phyloP scores from a whole-genome alignment of 371 early-diverging fungal species.

The Zychaea mexicana region DNA sequence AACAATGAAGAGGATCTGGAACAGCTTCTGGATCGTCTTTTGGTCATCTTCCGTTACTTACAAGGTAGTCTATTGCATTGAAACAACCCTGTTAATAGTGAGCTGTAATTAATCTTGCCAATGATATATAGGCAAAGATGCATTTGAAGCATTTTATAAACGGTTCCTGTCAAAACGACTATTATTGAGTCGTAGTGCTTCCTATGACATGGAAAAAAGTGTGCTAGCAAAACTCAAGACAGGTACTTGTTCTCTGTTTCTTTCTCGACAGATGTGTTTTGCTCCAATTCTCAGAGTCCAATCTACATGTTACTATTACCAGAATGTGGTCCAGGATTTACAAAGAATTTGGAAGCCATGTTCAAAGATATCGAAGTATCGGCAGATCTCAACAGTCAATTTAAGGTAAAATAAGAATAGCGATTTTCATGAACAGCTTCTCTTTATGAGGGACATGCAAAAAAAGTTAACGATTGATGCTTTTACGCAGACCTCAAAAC shows the following conservation, averaged over 20 bases:
- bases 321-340: slow-evolving; percentile 91
- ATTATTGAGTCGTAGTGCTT: slow-evolving; percentile 73
- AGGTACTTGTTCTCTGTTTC: slow-evolving; percentile 37
- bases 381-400: slow-evolving; percentile 60
- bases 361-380: slow-evolving; percentile 89
- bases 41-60: slow-evolving; percentile 87
- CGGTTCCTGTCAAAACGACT: slow-evolving; percentile 88
- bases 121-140: slow-evolving; percentile 79
- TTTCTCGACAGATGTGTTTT: no score
- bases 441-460: no score
- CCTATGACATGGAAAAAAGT: slow-evolving; percentile 81
- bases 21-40: slow-evolving; percentile 61
- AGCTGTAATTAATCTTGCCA: no score
- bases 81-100: no score
- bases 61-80: slow-evolving; percentile 58
- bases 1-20: slow-evolving; percentile 70
- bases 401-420: slow-evolving; percentile 41
- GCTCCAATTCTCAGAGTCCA: no score
- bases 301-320: slow-evolving; percentile 8
- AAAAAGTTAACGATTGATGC: neutral
- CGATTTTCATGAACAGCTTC: no score
- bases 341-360: slow-evolving; percentile 92
- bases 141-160: slow-evolving; percentile 96
- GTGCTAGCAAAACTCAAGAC: slow-evolving; percentile 82
- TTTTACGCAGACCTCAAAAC: slow-evolving; percentile 14